These are phyloP conservation scores for Passalora sequoiae DNA, from an alignment of 2,329 filamentous ascomycete genomes.

Conservation along the genomic window DNA sequence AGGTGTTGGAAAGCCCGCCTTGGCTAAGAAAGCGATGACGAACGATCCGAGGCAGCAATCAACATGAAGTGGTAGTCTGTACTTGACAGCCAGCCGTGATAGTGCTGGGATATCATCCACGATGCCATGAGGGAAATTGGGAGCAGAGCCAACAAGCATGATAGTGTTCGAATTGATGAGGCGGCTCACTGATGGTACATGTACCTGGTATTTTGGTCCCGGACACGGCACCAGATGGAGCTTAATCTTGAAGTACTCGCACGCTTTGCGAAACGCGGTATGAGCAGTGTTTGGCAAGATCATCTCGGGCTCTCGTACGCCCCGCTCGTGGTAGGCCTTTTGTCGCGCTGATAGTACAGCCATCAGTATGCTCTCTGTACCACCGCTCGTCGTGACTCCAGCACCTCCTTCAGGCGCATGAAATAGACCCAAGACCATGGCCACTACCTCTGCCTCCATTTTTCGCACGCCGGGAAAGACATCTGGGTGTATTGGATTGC, in stretches of 20 bases:
- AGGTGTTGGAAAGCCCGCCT: constrained; percentile 84
- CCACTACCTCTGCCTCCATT: constrained; percentile 97
- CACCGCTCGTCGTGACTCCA: constrained; percentile 85
- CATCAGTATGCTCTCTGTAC: constrained; percentile 96
- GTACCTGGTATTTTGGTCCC: constrained; percentile 77
- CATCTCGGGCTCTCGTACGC: constrained; percentile 93
- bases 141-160: constrained; percentile 86
- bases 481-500: constrained; percentile 95
- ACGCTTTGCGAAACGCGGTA: constrained; percentile 93
- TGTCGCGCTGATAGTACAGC: constrained; percentile 85
- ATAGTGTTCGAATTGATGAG: constrained; percentile 93
- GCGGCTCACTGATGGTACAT: constrained; percentile 69
- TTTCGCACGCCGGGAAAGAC: constrained; percentile 97
- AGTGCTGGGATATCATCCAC: constrained; percentile 89
- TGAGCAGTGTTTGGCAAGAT: constrained; percentile 93
- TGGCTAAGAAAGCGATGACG: constrained; percentile 83
- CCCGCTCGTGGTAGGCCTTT: constrained; percentile 78
- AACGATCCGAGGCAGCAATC: constrained; percentile 98
- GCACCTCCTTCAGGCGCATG: constrained; percentile 80
- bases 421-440: constrained; percentile 78
- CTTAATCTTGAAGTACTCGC: constrained; percentile 95
- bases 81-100: constrained; percentile 73
- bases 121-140: constrained; percentile 97
- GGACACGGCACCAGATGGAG: constrained; percentile 83
- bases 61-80: constrained; percentile 83